phyloP scores from a whole-genome alignment of 495 filamentous ascomycete genomes.

The Thozetella sp. region DNA sequence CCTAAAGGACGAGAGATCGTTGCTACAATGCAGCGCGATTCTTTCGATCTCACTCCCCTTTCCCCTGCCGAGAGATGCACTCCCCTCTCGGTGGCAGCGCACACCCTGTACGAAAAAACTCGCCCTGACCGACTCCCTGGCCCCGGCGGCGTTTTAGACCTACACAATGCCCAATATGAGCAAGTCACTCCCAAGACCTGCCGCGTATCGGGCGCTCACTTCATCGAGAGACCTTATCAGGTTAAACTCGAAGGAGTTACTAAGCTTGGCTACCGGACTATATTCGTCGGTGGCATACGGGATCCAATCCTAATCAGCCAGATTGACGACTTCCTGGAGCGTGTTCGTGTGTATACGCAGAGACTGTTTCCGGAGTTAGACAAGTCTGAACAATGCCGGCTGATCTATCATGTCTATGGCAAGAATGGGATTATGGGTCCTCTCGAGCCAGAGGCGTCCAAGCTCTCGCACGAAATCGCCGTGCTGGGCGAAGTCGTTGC shows the following conservation, averaged over 20 bases:
- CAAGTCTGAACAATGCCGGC: not conserved
- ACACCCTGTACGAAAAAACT: conserved; percentile 1
- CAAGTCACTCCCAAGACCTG: not conserved
- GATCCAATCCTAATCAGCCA: not conserved
- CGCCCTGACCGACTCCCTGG: not conserved
- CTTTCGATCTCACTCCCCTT: not conserved
- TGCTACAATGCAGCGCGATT: not conserved
- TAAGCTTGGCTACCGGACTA: not conserved
- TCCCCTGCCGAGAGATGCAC: not conserved
- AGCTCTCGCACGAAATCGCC: not conserved
- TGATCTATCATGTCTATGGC: not conserved
- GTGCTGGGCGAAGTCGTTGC: not conserved
- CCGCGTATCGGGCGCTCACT: not conserved
- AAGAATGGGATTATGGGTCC: not conserved
- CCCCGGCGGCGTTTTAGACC: not conserved
- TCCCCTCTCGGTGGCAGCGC: not conserved
- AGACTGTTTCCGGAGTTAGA: not conserved
- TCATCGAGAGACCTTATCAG: not conserved
- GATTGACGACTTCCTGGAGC: not conserved
- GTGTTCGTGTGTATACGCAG: not conserved
- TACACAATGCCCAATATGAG: not conserved
- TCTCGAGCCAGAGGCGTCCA: not conserved
- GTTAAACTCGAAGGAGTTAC: not conserved
- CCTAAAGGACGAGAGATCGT: not conserved
- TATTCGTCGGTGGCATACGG: not conserved